Base-by-base conservation (phyloP, 2,329 filamentous ascomycete genomes). In the Cladosporium sp. region DNA sequence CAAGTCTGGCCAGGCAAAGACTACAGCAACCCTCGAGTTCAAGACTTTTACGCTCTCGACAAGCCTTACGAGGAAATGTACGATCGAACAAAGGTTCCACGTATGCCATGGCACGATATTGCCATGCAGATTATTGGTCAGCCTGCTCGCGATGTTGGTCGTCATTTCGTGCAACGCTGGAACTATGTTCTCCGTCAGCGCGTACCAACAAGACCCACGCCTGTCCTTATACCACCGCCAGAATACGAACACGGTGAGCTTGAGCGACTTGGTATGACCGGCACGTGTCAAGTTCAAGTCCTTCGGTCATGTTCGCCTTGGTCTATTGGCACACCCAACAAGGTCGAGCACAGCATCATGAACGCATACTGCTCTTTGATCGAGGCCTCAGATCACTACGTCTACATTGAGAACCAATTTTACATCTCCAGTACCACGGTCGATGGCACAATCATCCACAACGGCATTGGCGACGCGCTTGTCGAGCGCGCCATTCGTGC, bases 51-150 rank as follows among this genome's bases (percentile, higher is more conserved):
- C 81, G 88, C 89, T 65, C 86, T 99, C 28, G 90, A 95, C 75
- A 92, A 96, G 76, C 95, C 95, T 1, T 98, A 98, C 73, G 95
- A 97, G 74, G 95, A 99, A 78, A 98, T 98, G 95, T 99, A 98
- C 74, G 92, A 98, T 78, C 89, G 95, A 64, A 90, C 88, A 67
- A 91, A 91, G 75, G 86, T 94, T 21, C 93, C 95, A 1, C 85
- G 95, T 67, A 99, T 98, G 95, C 94, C 95, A 1, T 99, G 95
- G 95, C 95, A 99, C 74, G 95, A 99, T 77, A 93, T 99, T 68
- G 88, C 90, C 2, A 98, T 99, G 95, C 95, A 98, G 78, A 89
- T 99, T 49, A 93, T 98, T 51, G 95, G 95, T 4, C 95, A 98
- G 76, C 95, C 95, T 2, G 94, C 95, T 14, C 87, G 95, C 70